Conservation (phyloP, 371 early-diverging fungal genomes). For the Batkoa obscura region DNA sequence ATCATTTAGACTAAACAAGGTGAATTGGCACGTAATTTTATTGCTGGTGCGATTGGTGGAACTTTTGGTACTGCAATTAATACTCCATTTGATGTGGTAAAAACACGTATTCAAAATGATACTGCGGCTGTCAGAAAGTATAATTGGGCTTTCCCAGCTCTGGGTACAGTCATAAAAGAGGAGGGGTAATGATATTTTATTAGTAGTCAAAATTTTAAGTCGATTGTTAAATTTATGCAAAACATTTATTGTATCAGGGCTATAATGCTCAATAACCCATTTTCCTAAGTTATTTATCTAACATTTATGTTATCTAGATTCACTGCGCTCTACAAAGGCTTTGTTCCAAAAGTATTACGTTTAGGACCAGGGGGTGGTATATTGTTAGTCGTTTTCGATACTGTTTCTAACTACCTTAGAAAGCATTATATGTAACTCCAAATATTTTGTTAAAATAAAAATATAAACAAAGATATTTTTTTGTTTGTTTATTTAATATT, state of each 20-base stretch:
- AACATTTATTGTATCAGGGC: too few relatives aligned
- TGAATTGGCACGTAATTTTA: constrained; percentile 64
- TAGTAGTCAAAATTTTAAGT: too few relatives aligned
- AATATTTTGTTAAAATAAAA: too few relatives aligned
- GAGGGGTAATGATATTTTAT: too few relatives aligned
- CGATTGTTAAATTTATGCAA: too few relatives aligned
- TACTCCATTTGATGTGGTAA: constrained; percentile 94
- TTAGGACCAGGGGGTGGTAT: constrained; percentile 87
- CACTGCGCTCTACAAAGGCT: constrained; percentile 86
- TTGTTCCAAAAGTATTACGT: constrained; percentile 86
- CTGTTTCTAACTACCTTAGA: constrained; percentile 69
- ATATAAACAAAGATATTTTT: too few relatives aligned
- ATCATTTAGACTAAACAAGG: constrained; percentile 62
- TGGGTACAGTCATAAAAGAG: constrained; percentile 63
- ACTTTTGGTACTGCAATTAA: constrained; percentile 86
- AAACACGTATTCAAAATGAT: constrained; percentile 87
- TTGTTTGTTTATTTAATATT: too few relatives aligned
- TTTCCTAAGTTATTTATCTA: too few relatives aligned
- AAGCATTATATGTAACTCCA: constrained; percentile 21
- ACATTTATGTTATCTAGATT: too few relatives aligned
- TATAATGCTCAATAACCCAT: too few relatives aligned
- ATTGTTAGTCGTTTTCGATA: constrained; percentile 83
- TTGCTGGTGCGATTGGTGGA: constrained; percentile 90
- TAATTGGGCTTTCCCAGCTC: constrained; percentile 69
- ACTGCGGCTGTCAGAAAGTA: constrained; percentile 40